Percentiles rank a stretch among this genome's conserved stretches.
phyloP scores from a whole-genome alignment of 2,329 filamentous ascomycete genomes.

The Alternaria rosae region DNA sequence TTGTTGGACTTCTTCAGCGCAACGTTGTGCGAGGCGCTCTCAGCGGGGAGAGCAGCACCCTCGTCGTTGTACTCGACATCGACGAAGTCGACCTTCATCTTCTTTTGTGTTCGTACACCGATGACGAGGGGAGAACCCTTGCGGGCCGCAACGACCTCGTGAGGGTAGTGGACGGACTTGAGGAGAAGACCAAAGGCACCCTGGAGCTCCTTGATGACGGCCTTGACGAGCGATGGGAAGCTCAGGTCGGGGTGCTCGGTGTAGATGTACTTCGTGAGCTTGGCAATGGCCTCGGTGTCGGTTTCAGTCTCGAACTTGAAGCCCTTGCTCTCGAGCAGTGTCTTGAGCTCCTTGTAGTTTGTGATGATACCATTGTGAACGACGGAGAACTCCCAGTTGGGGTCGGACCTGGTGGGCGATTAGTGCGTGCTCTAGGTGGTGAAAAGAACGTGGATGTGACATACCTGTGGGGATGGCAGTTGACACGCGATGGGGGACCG shows the following conservation, averaged over 20 bases:
- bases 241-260: slow-evolving; percentile 92
- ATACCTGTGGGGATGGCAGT: slow-evolving; percentile 98
- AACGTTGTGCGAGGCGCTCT: slow-evolving; percentile 94
- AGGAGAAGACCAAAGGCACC: slow-evolving; percentile 96
- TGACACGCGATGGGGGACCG: slow-evolving; percentile 88
- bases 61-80: slow-evolving; percentile 97
- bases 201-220: slow-evolving; percentile 97
- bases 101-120: slow-evolving; percentile 94
- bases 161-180: slow-evolving; percentile 98
- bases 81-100: slow-evolving; percentile 99
- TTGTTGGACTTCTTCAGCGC: slow-evolving; percentile 82
- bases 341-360: slow-evolving; percentile 99
- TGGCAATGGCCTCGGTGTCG: slow-evolving; percentile 98
- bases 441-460: slow-evolving; percentile 35
- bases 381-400: slow-evolving; percentile 93
- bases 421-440: slow-evolving; percentile 19
- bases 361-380: slow-evolving; percentile 99
- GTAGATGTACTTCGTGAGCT: slow-evolving; percentile 97
- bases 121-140: slow-evolving; percentile 98
- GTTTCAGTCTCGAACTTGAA: slow-evolving; percentile 99
- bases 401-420: slow-evolving; percentile 74
- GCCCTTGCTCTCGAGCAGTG: slow-evolving; percentile 89
- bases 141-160: slow-evolving; percentile 95
- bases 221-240: slow-evolving; percentile 96
- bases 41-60: slow-evolving; percentile 77